Conservation (phyloP, 2,329 filamentous ascomycete genomes). For the Aspergillus transmontanensis region DNA sequence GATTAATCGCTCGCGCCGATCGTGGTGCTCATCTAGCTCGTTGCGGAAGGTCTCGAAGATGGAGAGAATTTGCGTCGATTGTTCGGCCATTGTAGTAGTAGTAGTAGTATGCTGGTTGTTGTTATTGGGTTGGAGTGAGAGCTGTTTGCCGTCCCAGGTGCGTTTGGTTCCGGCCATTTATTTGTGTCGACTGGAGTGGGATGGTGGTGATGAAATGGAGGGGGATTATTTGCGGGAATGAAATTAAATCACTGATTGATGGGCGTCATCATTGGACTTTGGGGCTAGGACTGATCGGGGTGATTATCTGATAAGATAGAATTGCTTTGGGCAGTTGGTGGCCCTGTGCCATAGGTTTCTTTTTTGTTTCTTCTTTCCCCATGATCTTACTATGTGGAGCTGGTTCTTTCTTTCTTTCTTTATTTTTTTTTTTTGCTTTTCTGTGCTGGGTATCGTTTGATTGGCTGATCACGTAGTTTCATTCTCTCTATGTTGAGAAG, state of each 20-base stretch:
- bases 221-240: background rate
- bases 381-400: background rate
- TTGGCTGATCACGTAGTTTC: background rate
- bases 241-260: background rate
- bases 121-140: constrained; percentile 8
- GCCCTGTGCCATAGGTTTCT: background rate
- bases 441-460: background rate
- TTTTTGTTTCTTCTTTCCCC: background rate
- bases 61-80: constrained; percentile 50
- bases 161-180: constrained; percentile 42
- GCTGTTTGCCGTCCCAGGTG: constrained; percentile 40
- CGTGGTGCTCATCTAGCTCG: constrained; percentile 92
- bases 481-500: background rate
- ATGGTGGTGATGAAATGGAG: background rate
- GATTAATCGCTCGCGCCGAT: constrained; percentile 84
- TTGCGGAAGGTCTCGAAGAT: constrained; percentile 87
- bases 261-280: background rate
- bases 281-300: constrained; percentile 7
- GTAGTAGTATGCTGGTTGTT: constrained; percentile 9
- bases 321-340: background rate
- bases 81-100: constrained; percentile 11
- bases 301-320: constrained; percentile 16
- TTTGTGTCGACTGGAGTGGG: background rate
- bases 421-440: background rate
- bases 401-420: background rate